Evolutionary conservation across 768 basidiomycete species (phyloP), one percentile per base, ranked within the genome.

Genomic region (Podaxis sp.): DNA sequence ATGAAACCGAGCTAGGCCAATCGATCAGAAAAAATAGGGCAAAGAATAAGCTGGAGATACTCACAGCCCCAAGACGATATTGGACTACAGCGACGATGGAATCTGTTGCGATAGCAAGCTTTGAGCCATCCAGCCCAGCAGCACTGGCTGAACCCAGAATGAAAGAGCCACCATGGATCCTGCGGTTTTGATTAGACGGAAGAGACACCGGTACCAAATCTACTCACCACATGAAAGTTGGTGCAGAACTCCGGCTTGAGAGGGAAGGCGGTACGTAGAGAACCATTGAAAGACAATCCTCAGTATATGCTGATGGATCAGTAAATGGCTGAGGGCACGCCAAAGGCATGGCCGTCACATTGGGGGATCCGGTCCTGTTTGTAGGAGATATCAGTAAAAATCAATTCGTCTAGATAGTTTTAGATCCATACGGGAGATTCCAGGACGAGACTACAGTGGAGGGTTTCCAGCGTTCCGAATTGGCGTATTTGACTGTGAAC

Each of bases 101-200:
- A 52, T 85, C 80, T 5, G 89, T 89, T 1, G 84, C 82, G 26
- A 81, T 69, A 0, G 93, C 92, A 15, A 95, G 83, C 3, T 80
- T 83, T 6, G 90, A 88, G 1, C 92, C 93, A 72, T 94, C 90
- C 11, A 96, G 76, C 33, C 87, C 91, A 13, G 89, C 81, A 26
- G 77, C 84, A 8, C 85, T 87, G 3, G 90, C 87, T 42, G 88
- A 88, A 6, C 95, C 93, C 3, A 77, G 67, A 55, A 84, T 75
- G 72, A 90, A 92, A 0, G 93, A 93, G 22, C 95, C 94, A 9
- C 94, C 95, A 66, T 95, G 95, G 58, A 95, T 81, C 93, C 92
- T 91, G 66, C 1, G 38, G 62, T 28, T 28, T 36, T 24, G 30
- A 64, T 62, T 28, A 63, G 46, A 12, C 40, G 30, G 24, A 39